phyloP scores from a whole-genome alignment of 257 asterid species.

The Solanum sejunctum region DNA sequence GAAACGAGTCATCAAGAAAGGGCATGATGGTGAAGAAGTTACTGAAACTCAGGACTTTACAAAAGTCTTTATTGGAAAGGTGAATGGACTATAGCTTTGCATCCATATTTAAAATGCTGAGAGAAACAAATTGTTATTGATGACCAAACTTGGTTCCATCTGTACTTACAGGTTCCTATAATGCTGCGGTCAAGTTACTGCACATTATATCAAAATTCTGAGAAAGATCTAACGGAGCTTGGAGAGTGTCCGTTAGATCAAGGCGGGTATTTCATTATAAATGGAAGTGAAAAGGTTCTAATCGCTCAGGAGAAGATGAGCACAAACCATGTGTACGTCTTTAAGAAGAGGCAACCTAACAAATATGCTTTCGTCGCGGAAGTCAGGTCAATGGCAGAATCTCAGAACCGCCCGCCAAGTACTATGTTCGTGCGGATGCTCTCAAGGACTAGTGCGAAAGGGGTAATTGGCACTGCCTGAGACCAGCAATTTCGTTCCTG shows the following conservation, averaged over 20 bases:
- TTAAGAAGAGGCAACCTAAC: constrained; percentile 96
- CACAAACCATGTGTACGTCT: constrained; percentile 94
- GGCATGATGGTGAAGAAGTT: constrained; percentile 97
- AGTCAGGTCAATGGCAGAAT: constrained; percentile 95
- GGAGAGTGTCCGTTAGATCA: constrained; percentile 98
- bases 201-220: constrained; percentile 83
- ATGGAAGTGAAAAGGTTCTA: constrained; percentile 95
- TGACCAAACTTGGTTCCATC: neutral
- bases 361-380: constrained; percentile 93
- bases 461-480: constrained; percentile 40
- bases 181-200: constrained; percentile 97
- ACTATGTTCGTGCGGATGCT: constrained; percentile 98
- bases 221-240: constrained; percentile 95
- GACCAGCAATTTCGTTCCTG: neutral
- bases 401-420: constrained; percentile 94
- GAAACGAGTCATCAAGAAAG: constrained; percentile 83
- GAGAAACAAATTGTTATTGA: neutral
- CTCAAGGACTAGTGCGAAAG: constrained; percentile 92
- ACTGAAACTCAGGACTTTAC: constrained; percentile 96
- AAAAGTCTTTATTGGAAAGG: constrained; percentile 97
- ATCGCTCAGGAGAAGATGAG: constrained; percentile 99
- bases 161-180: constrained; percentile 62
- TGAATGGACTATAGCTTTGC: constrained; percentile 6
- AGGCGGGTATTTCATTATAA: constrained; percentile 93
- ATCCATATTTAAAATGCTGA: neutral